Conservation (phyloP, 1,284 basidiomycete species). For the Cutaneotrichosporon cyanovorans region DNA sequence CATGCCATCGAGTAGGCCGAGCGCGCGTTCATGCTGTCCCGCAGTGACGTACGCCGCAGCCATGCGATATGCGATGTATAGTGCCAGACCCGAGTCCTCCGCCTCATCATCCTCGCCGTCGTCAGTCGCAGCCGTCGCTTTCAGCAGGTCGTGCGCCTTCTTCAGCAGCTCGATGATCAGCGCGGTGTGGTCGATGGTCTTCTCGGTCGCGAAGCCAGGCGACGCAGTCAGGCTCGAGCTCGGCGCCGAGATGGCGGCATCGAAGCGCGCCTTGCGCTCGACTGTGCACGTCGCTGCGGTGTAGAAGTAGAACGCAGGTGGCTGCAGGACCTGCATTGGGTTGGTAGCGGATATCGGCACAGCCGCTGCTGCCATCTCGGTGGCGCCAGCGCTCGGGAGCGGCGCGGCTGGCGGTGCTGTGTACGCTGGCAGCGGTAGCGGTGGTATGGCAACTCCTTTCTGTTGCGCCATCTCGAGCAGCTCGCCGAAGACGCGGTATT, state of each 20-base stretch:
- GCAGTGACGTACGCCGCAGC: constrained; percentile 61
- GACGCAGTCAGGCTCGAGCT: constrained; percentile 35
- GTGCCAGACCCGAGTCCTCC: constrained; percentile 59
- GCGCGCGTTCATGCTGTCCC: constrained; percentile 68
- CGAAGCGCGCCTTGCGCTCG: constrained; percentile 59
- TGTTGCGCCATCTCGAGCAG: constrained; percentile 71
- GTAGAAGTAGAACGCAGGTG: constrained; percentile 85
- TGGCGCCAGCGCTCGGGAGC: constrained; percentile 20
- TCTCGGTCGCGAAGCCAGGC: constrained; percentile 65
- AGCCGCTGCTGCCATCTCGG: constrained; percentile 26
- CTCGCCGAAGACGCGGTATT: constrained; percentile 86
- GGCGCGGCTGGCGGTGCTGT: constrained; percentile 15
- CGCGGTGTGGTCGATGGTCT: constrained; percentile 75
- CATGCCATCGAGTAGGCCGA: constrained; percentile 81
- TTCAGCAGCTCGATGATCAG: constrained; percentile 81
- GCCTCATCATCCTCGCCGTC: too few relatives aligned
- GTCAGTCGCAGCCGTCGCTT: too few relatives aligned
- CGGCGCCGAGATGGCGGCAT: constrained; percentile 52
- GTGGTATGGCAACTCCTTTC: constrained; percentile 47
- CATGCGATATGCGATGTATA: constrained; percentile 80
- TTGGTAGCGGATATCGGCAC: constrained; percentile 36
- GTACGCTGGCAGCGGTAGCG: constrained; percentile 6
- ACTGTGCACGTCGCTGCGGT: constrained; percentile 77
- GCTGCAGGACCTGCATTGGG: constrained; percentile 58
- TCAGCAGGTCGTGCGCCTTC: constrained; percentile 82